Base-by-base conservation (phyloP, 208 protist genomes). In the Leishmania braziliensis region DNA sequence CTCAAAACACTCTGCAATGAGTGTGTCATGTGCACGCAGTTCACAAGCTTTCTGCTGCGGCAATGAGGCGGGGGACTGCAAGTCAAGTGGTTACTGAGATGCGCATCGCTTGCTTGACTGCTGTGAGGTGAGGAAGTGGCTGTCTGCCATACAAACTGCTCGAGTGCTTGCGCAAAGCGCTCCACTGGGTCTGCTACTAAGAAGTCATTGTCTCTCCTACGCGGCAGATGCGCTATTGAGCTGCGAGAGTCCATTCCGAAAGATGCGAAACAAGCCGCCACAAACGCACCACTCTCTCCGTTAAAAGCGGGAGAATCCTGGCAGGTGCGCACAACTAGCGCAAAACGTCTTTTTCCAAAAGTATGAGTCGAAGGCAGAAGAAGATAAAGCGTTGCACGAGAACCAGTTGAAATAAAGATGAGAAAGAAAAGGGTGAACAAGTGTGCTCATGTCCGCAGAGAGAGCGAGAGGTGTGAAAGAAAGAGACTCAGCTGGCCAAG, bases 101-200 rank as follows among this genome's bases (percentile, higher is more conserved):
- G 50, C 16, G 29, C 71, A 60, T 75, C 29, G 50, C 26, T 6
- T 36, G 3, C 71, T 56, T 54, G 46, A 60, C 12, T 60, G 29
- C n/a, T n/a, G n/a, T 14, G 14, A 18, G 29, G 2, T 60, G n/a
- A 75, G 23, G 48, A 60, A 3, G 33, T 23, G 71, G 71, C 51
- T 9, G 53, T 39, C 74, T 65, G 74, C 81, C 81, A 81, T 12
- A 85, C 60, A 68, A 85, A 85, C 62, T 85, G 81, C 23, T 74
- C 51, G 2, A 85, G 81, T 18, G 76, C 81, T 5, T 50, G 36
- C 16, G 77, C 70, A 46, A 85, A 85, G 29, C 81, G 81, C 12
- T 81, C 76, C 16, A 78, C 65, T 23, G 75, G 50, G 33, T 68
- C 43, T 12, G 23, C 39, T 39, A 65, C 53, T 0, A 20, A 50